Conservation (phyloP, 2,329 filamentous ascomycete species). For the Penicillium sclerotigenum region DNA sequence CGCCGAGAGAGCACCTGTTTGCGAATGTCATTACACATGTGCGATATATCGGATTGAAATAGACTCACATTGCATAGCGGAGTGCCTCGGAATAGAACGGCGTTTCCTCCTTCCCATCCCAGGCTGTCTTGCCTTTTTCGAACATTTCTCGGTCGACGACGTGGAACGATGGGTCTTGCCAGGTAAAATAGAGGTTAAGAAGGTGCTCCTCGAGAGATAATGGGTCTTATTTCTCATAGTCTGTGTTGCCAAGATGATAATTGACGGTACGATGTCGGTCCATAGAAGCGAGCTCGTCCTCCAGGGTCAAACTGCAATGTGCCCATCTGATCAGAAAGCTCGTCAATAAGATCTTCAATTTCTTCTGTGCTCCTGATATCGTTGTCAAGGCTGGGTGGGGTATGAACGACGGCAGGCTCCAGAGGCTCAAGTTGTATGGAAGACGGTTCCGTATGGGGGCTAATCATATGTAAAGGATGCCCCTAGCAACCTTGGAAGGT, state of each 20-base stretch:
- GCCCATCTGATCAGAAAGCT: slow-evolving; percentile 35
- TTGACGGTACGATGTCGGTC: slow-evolving; percentile 22
- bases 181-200: slow-evolving; percentile 39
- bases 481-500: too few relatives aligned
- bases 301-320: slow-evolving; percentile 31
- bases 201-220: slow-evolving; percentile 35
- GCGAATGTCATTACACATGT: background rate
- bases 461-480: too few relatives aligned
- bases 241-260: slow-evolving; percentile 16
- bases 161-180: slow-evolving; percentile 41
- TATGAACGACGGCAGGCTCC: background rate
- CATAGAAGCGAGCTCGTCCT: slow-evolving; percentile 35
- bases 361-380: slow-evolving; percentile 1
- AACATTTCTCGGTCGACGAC: slow-evolving; percentile 35
- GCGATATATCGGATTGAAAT: background rate
- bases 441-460: too few relatives aligned
- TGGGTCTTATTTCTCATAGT: slow-evolving; percentile 27
- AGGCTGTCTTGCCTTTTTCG: slow-evolving; percentile 15
- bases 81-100: slow-evolving; percentile 27
- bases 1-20: slow-evolving; percentile 32
- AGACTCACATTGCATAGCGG: slow-evolving; percentile 25
- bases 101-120: slow-evolving; percentile 16
- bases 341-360: slow-evolving; percentile 29
- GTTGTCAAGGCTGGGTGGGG: slow-evolving; percentile 4
- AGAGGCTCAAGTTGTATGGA: background rate